Conservation (phyloP, 345 rosid genomes). For the Isatis tinctoria region DNA sequence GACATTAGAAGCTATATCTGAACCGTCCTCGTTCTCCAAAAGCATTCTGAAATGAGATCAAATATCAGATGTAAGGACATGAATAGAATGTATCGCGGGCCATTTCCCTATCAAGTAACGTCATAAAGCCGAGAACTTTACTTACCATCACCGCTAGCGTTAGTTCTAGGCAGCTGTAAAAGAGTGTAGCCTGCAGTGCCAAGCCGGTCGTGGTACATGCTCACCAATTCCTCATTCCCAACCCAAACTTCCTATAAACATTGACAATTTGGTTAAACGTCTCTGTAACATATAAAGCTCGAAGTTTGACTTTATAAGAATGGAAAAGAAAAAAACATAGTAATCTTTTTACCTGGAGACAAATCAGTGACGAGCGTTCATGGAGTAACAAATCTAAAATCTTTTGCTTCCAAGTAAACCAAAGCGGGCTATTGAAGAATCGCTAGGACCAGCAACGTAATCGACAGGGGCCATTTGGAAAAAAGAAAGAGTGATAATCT, state of each 20-base stretch:
- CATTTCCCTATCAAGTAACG: background rate
- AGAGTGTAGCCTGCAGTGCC: slow-evolving; percentile 55
- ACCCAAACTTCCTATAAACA: slow-evolving; percentile 70
- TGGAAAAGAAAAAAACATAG: no score
- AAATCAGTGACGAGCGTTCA: slow-evolving; percentile 63
- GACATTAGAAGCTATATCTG: no score
- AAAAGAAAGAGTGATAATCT: no score
- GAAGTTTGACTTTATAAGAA: background rate
- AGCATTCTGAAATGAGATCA: no score
- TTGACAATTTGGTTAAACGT: background rate
- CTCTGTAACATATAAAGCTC: background rate
- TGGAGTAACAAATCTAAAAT: slow-evolving; percentile 64
- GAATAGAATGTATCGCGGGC: no score
- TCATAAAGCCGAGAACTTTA: background rate
- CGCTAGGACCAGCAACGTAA: no score
- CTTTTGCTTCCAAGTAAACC: slow-evolving; percentile 57
- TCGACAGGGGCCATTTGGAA: no score
- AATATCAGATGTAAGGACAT: no score
- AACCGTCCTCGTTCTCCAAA: no score
- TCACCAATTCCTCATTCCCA: slow-evolving; percentile 69
- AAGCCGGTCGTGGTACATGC: slow-evolving; percentile 56
- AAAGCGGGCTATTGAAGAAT: slow-evolving; percentile 44
- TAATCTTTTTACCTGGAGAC: slow-evolving; percentile 59
- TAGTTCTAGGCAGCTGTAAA: slow-evolving; percentile 62
- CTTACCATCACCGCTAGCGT: slow-evolving; percentile 60